These are phyloP conservation scores for Ceratocystis lukuohia DNA, from an alignment of 2,329 filamentous ascomycete species.

Conservation along the genomic window DNA sequence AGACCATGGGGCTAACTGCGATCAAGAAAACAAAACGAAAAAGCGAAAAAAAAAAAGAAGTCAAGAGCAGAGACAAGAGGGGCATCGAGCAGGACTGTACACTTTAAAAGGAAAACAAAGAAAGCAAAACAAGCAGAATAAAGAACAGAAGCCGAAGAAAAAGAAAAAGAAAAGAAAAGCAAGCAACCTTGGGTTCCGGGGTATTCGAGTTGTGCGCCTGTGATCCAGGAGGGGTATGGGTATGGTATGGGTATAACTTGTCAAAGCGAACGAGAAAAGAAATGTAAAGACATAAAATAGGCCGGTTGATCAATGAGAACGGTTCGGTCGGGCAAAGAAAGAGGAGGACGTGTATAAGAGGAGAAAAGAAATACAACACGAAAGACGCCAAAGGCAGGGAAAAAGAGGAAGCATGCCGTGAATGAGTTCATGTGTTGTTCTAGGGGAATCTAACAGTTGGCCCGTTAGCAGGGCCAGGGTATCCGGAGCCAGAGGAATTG, in stretches of 20 bases:
- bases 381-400: constrained; percentile 24
- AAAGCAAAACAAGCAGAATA: background rate
- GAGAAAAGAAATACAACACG: constrained; percentile 33
- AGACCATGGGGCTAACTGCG: background rate
- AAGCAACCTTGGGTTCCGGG: constrained; percentile 17
- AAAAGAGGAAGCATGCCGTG: constrained; percentile 12
- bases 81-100: constrained; percentile 9
- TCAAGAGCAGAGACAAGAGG: constrained; percentile 6
- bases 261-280: constrained; percentile 18
- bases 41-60: background rate
- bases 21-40: background rate
- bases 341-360: constrained; percentile 23
- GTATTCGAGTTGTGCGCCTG: constrained; percentile 19
- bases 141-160: background rate
- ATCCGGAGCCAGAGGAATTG: constrained; percentile 57
- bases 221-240: constrained; percentile 15
- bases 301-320: background rate
- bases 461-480: constrained; percentile 69
- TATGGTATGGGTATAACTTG: constrained; percentile 19
- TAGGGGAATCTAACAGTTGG: constrained; percentile 56
- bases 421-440: constrained; percentile 33
- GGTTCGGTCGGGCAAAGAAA: constrained; percentile 21
- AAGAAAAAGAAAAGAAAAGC: background rate
- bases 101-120: background rate
- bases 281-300: constrained; percentile 10